These are phyloP conservation scores for Colletotrichum paranaense DNA, from an alignment of 2,329 filamentous ascomycete genomes.

Conservation along the genomic window DNA sequence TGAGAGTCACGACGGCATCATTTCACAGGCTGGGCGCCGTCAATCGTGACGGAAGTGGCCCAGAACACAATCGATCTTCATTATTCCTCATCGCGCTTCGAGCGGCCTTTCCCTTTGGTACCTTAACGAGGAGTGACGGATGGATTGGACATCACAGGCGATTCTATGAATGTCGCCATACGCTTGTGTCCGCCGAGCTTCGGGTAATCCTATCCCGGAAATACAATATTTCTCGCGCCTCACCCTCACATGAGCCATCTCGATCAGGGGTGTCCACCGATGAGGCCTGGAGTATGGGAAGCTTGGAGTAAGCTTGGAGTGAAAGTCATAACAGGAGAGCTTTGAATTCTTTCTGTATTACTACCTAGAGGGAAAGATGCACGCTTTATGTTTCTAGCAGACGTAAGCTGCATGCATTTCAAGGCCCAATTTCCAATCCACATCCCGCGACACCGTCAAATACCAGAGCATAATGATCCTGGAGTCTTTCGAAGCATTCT, in stretches of 20 bases:
- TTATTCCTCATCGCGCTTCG: slow-evolving; percentile 5
- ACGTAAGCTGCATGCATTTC: background rate
- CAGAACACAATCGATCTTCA: slow-evolving; percentile 23
- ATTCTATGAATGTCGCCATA: background rate
- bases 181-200: background rate
- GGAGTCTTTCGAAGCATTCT: too few species aligned
- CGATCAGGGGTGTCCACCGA: background rate
- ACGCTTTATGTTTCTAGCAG: too few species aligned
- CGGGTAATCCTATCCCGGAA: slow-evolving; percentile 6
- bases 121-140: background rate
- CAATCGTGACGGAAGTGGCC: slow-evolving; percentile 12
- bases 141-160: too few species aligned
- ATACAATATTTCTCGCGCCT: background rate
- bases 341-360: background rate
- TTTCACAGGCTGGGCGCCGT: background rate
- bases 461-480: too few species aligned
- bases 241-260: slow-evolving; percentile 12
- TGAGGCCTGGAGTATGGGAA: background rate
- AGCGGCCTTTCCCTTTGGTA: background rate
- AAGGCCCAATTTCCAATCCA: background rate
- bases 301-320: background rate
- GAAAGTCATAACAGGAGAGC: background rate
- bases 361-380: background rate
- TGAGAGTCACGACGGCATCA: background rate
- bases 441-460: background rate